phyloP scores from a whole-genome alignment of 768 basidiomycete genomes.

The Mycena belliarum region DNA sequence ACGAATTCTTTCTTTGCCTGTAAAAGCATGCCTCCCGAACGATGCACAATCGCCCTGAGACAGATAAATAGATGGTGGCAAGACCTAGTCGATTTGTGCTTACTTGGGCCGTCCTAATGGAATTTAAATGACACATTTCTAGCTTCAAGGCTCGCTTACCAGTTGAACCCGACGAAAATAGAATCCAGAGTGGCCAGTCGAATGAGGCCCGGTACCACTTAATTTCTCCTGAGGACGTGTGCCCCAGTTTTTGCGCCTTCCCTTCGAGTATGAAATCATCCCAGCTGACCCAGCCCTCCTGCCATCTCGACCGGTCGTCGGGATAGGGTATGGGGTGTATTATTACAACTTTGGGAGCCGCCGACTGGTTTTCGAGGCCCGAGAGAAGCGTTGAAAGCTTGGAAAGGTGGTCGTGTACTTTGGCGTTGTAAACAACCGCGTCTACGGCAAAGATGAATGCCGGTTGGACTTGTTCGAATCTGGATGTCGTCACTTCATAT shows the following conservation, averaged over 20 bases:
- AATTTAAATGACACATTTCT: not conserved
- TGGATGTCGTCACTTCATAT: constrained; percentile 25
- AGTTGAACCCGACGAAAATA: constrained; percentile 85
- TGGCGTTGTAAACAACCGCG: constrained; percentile 74
- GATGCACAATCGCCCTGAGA: constrained; percentile 73
- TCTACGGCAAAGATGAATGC: constrained; percentile 73
- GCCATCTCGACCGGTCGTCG: constrained; percentile 40
- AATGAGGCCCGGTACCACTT: constrained; percentile 63
- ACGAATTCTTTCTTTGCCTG: constrained; percentile 71
- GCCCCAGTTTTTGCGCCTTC: constrained; percentile 45
- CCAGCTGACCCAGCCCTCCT: constrained; percentile 55
- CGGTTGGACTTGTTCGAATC: constrained; percentile 79
- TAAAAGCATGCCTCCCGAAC: constrained; percentile 76
- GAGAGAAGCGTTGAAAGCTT: constrained; percentile 62
- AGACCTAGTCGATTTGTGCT: constrained; percentile 24
- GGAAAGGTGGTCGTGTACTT: constrained; percentile 64
- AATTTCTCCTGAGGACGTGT: constrained; percentile 58
- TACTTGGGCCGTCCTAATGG: constrained; percentile 54
- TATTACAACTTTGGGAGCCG: constrained; percentile 54
- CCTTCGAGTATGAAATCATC: constrained; percentile 53
- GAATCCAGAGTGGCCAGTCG: constrained; percentile 82
- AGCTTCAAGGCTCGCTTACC: constrained; percentile 38
- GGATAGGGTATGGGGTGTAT: constrained; percentile 46
- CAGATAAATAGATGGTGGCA: constrained; percentile 8
- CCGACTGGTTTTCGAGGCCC: constrained; percentile 43